These are phyloP conservation scores for Syzygium jambos DNA, from an alignment of 345 rosid species.

Conservation along the genomic window DNA sequence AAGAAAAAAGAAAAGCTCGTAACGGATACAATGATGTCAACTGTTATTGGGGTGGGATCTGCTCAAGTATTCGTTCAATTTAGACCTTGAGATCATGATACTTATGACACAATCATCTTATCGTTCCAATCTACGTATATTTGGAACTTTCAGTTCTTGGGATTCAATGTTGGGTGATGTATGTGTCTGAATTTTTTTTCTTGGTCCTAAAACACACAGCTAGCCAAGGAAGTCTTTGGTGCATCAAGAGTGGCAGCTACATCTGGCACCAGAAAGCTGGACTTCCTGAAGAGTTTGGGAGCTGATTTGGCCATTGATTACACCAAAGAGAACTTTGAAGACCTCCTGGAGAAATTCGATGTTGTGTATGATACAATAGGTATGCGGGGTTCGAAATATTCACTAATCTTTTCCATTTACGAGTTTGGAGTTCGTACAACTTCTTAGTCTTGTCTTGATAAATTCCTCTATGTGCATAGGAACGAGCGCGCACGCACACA, in stretches of 20 bases:
- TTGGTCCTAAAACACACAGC: constrained; percentile 14
- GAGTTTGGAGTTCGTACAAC: not conserved
- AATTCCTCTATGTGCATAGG: too few relatives aligned
- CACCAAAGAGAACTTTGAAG: constrained; percentile 70
- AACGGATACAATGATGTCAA: not conserved
- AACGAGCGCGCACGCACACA: too few relatives aligned
- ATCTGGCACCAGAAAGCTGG: constrained; percentile 61
- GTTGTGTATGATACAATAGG: constrained; percentile 76
- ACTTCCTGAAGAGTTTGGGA: constrained; percentile 62
- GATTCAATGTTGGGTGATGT: not conserved
- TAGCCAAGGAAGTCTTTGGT: constrained; percentile 72
- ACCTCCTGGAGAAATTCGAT: constrained; percentile 61
- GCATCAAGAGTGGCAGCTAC: constrained; percentile 93
- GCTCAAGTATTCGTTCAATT: not conserved
- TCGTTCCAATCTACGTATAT: not conserved
- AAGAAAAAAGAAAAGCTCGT: not conserved
- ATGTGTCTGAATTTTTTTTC: not conserved
- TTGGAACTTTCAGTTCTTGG: not conserved
- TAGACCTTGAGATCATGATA: not conserved
- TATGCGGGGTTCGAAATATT: constrained; percentile 1
- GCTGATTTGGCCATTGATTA: constrained; percentile 83
- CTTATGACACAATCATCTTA: not conserved
- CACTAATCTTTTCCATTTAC: not conserved
- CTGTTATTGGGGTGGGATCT: not conserved
- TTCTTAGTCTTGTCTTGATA: not conserved